phyloP scores from a whole-genome alignment of 176 grass and related monocot genomes.

The Oryza glumipatula region DNA sequence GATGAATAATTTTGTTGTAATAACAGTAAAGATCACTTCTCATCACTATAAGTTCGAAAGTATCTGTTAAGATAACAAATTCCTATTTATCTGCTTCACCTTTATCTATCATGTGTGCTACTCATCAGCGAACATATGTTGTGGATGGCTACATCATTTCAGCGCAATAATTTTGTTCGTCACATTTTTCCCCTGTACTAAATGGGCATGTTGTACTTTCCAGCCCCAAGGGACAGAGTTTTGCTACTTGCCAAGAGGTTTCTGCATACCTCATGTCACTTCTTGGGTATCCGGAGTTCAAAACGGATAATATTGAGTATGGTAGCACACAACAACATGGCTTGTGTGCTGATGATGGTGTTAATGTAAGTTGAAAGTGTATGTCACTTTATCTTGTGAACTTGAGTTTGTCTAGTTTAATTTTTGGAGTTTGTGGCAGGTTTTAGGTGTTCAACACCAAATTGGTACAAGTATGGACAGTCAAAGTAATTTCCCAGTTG shows the following conservation, averaged over 20 bases:
- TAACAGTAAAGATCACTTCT: constrained; percentile 1
- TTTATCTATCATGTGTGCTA: constrained; percentile 28
- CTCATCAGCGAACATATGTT: constrained; percentile 14
- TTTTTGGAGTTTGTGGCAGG: constrained; percentile 43
- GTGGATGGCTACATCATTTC: neutral
- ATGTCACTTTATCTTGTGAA: constrained; percentile 43
- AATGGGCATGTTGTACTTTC: constrained; percentile 44
- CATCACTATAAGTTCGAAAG: constrained; percentile 11
- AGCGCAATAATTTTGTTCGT: neutral
- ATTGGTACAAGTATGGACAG: constrained; percentile 41
- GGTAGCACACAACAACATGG: constrained; percentile 31
- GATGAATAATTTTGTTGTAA: constrained; percentile 4
- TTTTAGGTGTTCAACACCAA: constrained; percentile 50
- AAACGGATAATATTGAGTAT: constrained; percentile 43
- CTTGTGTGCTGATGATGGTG: constrained; percentile 41
- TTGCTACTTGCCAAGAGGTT: constrained; percentile 84
- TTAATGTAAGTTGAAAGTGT: constrained; percentile 64
- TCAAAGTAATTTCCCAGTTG: constrained; percentile 31
- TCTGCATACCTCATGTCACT: constrained; percentile 83
- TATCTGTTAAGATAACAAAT: constrained; percentile 5
- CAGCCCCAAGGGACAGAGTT: constrained; percentile 83
- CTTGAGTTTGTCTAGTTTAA: constrained; percentile 24
- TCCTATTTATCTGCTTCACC: constrained; percentile 1
- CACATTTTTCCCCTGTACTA: constrained; percentile 38
- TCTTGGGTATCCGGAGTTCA: constrained; percentile 72